Evolutionary conservation across 2,329 filamentous ascomycete species (phyloP).

Genomic region (Fonsecaea pedrosoi): DNA sequence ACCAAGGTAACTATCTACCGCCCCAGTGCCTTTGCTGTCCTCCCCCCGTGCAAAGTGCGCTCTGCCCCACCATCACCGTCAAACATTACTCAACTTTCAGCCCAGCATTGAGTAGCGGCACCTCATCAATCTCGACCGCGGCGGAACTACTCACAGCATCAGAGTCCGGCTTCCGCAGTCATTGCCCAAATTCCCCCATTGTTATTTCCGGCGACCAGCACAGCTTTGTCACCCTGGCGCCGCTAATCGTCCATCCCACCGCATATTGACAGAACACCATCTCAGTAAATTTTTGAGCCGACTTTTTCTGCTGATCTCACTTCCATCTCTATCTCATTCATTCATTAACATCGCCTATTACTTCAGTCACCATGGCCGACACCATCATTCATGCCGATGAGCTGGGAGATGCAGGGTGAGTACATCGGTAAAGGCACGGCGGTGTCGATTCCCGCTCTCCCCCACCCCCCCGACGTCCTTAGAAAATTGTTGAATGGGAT

Average conservation of each 20-base stretch:
- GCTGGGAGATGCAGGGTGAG: slow-evolving; percentile 60
- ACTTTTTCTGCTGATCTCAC: slow-evolving; percentile 15
- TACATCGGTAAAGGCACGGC: slow-evolving; percentile 36
- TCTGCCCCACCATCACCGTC: slow-evolving; percentile 3
- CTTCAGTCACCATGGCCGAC: slow-evolving; percentile 54
- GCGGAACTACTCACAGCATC: slow-evolving; percentile 11
- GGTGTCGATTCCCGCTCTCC: slow-evolving; percentile 20
- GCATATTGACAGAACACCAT: slow-evolving; percentile 18
- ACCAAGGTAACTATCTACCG: too few relatives aligned
- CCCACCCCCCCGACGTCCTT: slow-evolving; percentile 12
- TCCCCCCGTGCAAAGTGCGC: too few relatives aligned
- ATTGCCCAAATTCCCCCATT: slow-evolving; percentile 1
- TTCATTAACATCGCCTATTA: slow-evolving; percentile 6
- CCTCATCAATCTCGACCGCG: slow-evolving; percentile 7
- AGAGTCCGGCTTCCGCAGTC: slow-evolving; percentile 13
- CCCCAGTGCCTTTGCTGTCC: neutral
- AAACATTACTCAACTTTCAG: slow-evolving; percentile 1
- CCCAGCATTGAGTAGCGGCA: neutral
- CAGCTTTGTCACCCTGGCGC: slow-evolving; percentile 27
- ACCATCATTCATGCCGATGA: slow-evolving; percentile 59
- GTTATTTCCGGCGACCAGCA: slow-evolving; percentile 20
- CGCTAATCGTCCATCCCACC: slow-evolving; percentile 20
- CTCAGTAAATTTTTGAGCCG: slow-evolving; percentile 6
- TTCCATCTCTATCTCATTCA: slow-evolving; percentile 25
- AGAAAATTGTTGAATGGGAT: slow-evolving; percentile 17